Evolutionary conservation across 73 alveolate species (phyloP), one percentile per base, ranked within the genome.

Genomic region (Paramecium pentaurelia): DNA sequence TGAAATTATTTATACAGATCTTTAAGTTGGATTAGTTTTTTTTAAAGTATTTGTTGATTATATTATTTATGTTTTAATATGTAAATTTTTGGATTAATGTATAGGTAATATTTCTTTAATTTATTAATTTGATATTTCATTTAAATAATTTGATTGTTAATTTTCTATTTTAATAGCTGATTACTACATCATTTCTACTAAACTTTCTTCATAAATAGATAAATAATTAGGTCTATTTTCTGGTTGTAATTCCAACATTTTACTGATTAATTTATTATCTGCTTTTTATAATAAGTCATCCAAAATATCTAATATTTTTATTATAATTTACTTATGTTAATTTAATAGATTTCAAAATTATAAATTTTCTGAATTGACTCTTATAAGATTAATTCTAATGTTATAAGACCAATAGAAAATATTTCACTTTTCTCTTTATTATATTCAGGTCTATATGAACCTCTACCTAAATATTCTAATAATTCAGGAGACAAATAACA

Each of bases 401-500:
- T 40, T 4, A 80, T 64, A 0, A 80, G 58, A 27, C 91, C 91
- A 80, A 80, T 11, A 25, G 91, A 38, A 42, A 45, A 80, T 14
- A 80, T 64, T 27, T 80, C 91, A 11, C 91, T 80, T 18, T 80
- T 80, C 16, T 80, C 91, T 27, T 47, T 80, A 45, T 80, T 11
- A 49, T 80, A 47, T 45, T 80, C 49, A 16, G 77, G 77, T 1
- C 27, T 2, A 80, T 44, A 49, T 2, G 34, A 27, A 3, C 32
- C 6, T 49, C 91, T 44, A 8, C 91, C 91, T 34, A 80, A 20
- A 5, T 1, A 80, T 11, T 18, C 58, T n/a, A 80, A 80, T 80
- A 80, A 47, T 27, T 80, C 91, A 10, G 91, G 91, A 0, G 77
- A 22, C 49, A 80, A 80, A 45, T 80, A 80, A 16, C 91, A 80